Evolutionary conservation across 225 moss, liverwort and hornwort species (phyloP).

Genomic region (Physcomitrium patens): DNA sequence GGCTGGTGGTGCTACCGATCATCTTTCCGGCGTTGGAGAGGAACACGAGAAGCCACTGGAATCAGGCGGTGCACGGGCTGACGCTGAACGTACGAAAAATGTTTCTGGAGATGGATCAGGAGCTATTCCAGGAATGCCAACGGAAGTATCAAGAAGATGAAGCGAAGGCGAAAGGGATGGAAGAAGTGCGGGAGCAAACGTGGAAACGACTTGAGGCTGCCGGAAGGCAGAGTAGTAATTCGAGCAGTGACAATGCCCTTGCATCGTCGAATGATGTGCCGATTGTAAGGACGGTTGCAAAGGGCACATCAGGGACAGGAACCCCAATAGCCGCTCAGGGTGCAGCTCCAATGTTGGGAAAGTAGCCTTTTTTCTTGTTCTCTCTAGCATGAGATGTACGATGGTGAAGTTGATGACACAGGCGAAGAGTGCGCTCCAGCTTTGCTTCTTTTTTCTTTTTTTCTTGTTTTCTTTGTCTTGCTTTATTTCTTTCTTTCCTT

Average conservation of each 20-base stretch:
- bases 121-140: constrained; percentile 84
- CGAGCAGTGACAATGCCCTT: constrained; percentile 34
- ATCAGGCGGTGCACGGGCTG: constrained; percentile 86
- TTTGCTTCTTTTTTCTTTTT: no score
- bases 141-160: constrained; percentile 85
- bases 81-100: constrained; percentile 87
- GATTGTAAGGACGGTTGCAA: constrained; percentile 33
- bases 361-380: constrained; percentile 52
- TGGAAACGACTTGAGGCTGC: constrained; percentile 86
- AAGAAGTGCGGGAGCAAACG: constrained; percentile 74
- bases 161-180: constrained; percentile 64
- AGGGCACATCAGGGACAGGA: constrained; percentile 48
- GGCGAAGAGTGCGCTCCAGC: no score
- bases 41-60: constrained; percentile 87
- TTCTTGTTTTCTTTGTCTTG: no score
- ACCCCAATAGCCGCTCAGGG: constrained; percentile 58
- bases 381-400: constrained; percentile 12
- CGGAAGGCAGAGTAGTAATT: constrained; percentile 45
- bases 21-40: constrained; percentile 77
- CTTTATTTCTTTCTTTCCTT: no score
- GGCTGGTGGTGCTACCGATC: constrained; percentile 76
- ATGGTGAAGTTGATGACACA: no score
- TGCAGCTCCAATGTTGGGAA: constrained; percentile 47
- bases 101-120: constrained; percentile 91
- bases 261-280: constrained; percentile 55